phyloP scores from a whole-genome alignment of 352 stramenopile species.

The Lagenidium giganteum region DNA sequence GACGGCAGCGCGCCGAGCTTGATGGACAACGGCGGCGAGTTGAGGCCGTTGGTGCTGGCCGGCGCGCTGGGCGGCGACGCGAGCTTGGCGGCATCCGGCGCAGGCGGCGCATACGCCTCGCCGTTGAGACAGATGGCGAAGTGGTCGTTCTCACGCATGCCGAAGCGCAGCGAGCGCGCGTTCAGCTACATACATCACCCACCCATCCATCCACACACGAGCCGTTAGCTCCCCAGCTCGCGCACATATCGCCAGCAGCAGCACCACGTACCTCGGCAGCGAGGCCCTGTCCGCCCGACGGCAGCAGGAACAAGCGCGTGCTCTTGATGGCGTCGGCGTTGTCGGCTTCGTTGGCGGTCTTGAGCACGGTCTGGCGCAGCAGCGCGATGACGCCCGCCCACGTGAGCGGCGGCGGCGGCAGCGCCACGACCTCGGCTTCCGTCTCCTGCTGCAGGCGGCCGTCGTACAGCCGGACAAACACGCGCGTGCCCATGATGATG shows the following conservation, averaged over 20 bases:
- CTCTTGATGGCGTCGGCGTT: conserved; percentile 24
- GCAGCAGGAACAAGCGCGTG: conserved; percentile 61
- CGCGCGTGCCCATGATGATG: conserved; percentile 30
- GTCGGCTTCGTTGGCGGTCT: conserved; percentile 36
- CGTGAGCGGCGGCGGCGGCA: conserved; percentile 59
- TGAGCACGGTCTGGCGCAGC: conserved; percentile 55
- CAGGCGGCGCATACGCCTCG: conserved; percentile 38
- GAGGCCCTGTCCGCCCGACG: conserved; percentile 46
- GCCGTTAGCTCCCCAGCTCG: no score
- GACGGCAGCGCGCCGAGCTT: not conserved
- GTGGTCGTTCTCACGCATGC: conserved; percentile 71
- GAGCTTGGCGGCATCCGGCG: conserved; percentile 1
- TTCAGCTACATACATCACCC: conserved; percentile 35
- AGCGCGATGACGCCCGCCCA: conserved; percentile 50
- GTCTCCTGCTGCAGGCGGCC: conserved; percentile 40
- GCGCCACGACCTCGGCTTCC: conserved; percentile 58
- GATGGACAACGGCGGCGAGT: not conserved
- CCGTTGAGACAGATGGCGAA: conserved; percentile 67
- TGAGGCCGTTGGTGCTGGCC: not conserved
- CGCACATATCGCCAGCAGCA: no score
- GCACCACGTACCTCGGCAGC: conserved; percentile 34
- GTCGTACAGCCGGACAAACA: conserved; percentile 76
- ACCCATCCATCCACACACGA: no score
- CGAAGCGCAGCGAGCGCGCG: conserved; percentile 63
- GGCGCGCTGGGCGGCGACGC: conserved; percentile 10